Base-by-base conservation (phyloP, 768 basidiomycete species). In the Suillus discolor region DNA sequence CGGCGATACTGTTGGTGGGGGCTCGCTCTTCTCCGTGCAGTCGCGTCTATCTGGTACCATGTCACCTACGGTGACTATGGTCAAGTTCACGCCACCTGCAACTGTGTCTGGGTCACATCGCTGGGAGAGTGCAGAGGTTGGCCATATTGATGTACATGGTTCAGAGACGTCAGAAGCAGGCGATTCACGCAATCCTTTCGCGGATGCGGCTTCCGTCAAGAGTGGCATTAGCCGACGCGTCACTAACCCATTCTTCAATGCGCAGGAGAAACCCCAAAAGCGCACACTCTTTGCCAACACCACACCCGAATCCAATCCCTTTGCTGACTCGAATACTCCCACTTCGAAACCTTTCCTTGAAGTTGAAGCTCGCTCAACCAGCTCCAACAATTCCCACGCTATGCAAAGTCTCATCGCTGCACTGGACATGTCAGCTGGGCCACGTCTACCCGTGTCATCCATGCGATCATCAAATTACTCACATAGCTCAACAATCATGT, bases 121-220 rank as follows among this genome's bases (percentile, higher is more conserved):
- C 57, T 91, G 90, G 90, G 86, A 92, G 74, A 87, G 87, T 9
- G 89, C 89, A 4, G 87, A 90, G 70, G 86, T 90, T 23, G 68
- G 89, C 61, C 78, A 84, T 63, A 78, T 77, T 55, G 77, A 73
- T 38, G 74, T 75, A 53, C 61, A 71, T 2, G 73, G 73, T 53
- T 54, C 66, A 0, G 67, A 61, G 16, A 11, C 28, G 20, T 42
- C 62, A 34, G 67, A 69, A 4, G 8, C 18, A 5, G 45, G 38
- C 6, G 65, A 72, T 1, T 71, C 68, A 39, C 68, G 64, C 39
- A 74, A 72, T 61, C 70, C 75, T 47, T 78, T 78, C 31, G 67
- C 73, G 23, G 69, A 78, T 45, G 61, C 72, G 9, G 65, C 39
- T 16, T 68, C 71, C 6, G 28, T 65, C 59, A 70, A 51, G 67